Evolutionary conservation across 106 monocot species (phyloP).

Genomic region (Acorus gramineus): DNA sequence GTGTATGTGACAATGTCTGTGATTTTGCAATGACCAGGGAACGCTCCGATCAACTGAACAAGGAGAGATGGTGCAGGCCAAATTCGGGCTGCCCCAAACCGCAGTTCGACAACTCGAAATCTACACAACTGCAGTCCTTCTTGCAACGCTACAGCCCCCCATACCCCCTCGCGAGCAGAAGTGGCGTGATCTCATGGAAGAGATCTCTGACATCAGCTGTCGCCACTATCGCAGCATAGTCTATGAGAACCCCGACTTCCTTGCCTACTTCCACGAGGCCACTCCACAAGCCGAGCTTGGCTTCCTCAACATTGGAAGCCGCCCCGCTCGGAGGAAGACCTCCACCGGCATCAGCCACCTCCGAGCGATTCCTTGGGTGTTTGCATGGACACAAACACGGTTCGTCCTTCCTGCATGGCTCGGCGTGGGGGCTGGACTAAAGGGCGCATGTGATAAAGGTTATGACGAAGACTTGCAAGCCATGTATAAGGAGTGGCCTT

Average conservation of each 20-base stretch:
- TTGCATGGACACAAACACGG: constrained; percentile 95
- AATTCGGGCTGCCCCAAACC: constrained; percentile 67
- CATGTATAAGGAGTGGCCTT: constrained; percentile 94
- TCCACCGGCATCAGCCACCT: constrained; percentile 62
- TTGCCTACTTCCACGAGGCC: constrained; percentile 79
- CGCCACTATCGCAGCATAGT: constrained; percentile 53
- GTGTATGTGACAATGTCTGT: neutral
- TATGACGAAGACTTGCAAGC: constrained; percentile 41
- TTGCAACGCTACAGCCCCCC: constrained; percentile 65
- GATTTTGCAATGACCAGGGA: constrained; percentile 28
- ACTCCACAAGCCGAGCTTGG: constrained; percentile 86
- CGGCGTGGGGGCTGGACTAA: constrained; percentile 63
- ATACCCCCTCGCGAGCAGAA: constrained; percentile 56
- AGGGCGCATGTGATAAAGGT: constrained; percentile 50
- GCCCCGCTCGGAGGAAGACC: constrained; percentile 53
- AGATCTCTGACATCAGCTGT: constrained; percentile 70
- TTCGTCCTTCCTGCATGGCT: constrained; percentile 85
- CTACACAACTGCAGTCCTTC: constrained; percentile 85
- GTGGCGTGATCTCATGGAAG: constrained; percentile 84
- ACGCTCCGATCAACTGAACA: constrained; percentile 87
- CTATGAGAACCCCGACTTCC: constrained; percentile 72
- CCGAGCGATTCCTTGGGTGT: constrained; percentile 88
- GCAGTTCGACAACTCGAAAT: constrained; percentile 85
- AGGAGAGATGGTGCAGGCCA: constrained; percentile 96
- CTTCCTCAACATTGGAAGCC: constrained; percentile 82